Conservation (phyloP, 352 stramenopile species). For the Globisporangium solare region DNA sequence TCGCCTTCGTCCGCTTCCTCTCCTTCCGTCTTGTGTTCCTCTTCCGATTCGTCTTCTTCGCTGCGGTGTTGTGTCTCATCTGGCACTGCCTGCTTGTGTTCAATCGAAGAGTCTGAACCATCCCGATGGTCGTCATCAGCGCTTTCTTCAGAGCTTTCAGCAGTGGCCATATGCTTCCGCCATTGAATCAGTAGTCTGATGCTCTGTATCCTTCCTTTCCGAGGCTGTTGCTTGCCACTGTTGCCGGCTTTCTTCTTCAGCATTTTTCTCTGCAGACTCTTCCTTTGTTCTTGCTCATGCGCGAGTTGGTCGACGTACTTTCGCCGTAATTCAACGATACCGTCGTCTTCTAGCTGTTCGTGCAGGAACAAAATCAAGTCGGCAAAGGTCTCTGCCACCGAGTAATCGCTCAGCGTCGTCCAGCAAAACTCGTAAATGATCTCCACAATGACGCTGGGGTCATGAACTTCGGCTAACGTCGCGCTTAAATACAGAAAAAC, state of each 20-base stretch:
- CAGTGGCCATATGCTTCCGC: slow-evolving; percentile 33
- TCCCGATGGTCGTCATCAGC: slow-evolving; percentile 9
- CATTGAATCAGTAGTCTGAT: slow-evolving; percentile 77
- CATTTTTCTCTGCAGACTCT: slow-evolving; percentile 40
- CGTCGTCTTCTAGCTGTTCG: slow-evolving; percentile 50
- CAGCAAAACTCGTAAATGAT: slow-evolving; percentile 76
- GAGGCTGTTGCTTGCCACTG: slow-evolving; percentile 22
- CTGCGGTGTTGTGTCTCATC: slow-evolving; percentile 5
- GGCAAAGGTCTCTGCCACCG: slow-evolving; percentile 63
- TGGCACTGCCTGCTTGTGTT: slow-evolving; percentile 10
- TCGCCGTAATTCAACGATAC: slow-evolving; percentile 38
- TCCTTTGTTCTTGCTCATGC: slow-evolving; percentile 53
- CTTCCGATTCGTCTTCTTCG: slow-evolving; percentile 12
- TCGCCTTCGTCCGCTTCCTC: slow-evolving; percentile 23
- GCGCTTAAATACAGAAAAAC: slow-evolving; percentile 75
- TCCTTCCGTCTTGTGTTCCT: slow-evolving; percentile 18
- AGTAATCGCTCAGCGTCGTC: slow-evolving; percentile 68
- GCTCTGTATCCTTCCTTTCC: slow-evolving; percentile 46
- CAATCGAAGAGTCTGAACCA: slow-evolving; percentile 13
- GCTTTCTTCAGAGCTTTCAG: slow-evolving; percentile 12
- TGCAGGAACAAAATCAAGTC: slow-evolving; percentile 75
- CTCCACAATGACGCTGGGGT: slow-evolving; percentile 72
- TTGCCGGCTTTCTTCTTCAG: slow-evolving; percentile 27
- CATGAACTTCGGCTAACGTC: slow-evolving; percentile 62
- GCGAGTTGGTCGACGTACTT: slow-evolving; percentile 63